A percentile compares a stretch with the other conserved stretches of the same genome.
Evolutionary conservation across 768 basidiomycete species (phyloP).

Genomic region (Leccinum subtestaceum): DNA sequence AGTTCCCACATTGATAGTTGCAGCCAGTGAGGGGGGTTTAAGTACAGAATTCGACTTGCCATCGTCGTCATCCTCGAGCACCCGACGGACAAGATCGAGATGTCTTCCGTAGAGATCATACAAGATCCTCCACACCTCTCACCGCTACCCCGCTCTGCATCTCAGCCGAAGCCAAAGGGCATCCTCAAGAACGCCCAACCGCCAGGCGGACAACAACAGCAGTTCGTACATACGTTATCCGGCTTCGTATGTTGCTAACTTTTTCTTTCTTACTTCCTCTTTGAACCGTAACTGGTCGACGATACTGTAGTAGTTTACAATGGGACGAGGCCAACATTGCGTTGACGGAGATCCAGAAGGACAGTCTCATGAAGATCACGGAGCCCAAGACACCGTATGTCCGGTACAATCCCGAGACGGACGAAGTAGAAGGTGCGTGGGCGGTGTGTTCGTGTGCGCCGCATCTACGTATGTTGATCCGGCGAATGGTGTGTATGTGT

Average conservation of each 20-base stretch:
- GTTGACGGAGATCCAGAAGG: slow-evolving; percentile 89
- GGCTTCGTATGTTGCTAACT: neutral
- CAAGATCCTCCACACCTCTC: slow-evolving; percentile 44
- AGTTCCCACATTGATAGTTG: slow-evolving; percentile 19
- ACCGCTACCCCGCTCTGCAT: slow-evolving; percentile 58
- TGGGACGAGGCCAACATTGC: slow-evolving; percentile 97
- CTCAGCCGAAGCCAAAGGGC: slow-evolving; percentile 77
- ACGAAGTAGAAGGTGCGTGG: slow-evolving; percentile 74
- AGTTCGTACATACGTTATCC: slow-evolving; percentile 41
- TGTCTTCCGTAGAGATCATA: slow-evolving; percentile 32
- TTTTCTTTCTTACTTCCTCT: neutral
- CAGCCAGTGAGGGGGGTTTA: slow-evolving; percentile 5
- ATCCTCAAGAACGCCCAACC: slow-evolving; percentile 79
- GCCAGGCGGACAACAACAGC: slow-evolving; percentile 37
- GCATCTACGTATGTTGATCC: neutral
- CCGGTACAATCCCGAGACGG: slow-evolving; percentile 84
- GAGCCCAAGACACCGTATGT: slow-evolving; percentile 98
- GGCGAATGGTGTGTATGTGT: neutral
- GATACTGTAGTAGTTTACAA: slow-evolving; percentile 57
- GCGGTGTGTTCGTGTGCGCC: neutral
- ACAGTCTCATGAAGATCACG: slow-evolving; percentile 97
- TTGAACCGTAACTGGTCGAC: neutral
- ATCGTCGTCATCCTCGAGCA: slow-evolving; percentile 1
- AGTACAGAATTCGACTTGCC: neutral
- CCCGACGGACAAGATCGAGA: slow-evolving; percentile 8